Conservation (phyloP, 148 eudicot genomes). For the Amaranthus palmeri region DNA sequence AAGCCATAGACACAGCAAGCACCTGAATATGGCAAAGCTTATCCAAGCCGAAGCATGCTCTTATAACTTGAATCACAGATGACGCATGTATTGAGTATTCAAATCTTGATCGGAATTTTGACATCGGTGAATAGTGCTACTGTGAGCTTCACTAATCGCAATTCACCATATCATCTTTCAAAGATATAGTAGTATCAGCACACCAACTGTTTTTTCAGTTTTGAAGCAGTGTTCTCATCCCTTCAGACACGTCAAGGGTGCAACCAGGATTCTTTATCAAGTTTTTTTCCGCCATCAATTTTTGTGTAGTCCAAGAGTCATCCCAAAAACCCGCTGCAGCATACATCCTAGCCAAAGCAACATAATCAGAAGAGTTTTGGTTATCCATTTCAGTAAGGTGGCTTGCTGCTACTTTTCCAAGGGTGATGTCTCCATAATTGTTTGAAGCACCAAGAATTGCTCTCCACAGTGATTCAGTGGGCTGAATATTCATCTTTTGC, state of each 20-base stretch:
- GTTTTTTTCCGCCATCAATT: constrained; percentile 20
- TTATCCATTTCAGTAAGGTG: constrained; percentile 24
- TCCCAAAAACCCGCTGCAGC: constrained; percentile 34
- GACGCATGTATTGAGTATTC: not conserved
- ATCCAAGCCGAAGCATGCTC: not conserved
- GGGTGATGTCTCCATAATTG: constrained; percentile 26
- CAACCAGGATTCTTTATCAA: constrained; percentile 32
- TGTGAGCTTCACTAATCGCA: not conserved
- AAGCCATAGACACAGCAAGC: not conserved
- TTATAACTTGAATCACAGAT: constrained; percentile 2
- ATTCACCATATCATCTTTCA: not conserved
- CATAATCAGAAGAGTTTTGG: constrained; percentile 25
- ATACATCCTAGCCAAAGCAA: constrained; percentile 25
- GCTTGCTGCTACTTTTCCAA: constrained; percentile 27
- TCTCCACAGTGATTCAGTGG: constrained; percentile 26
- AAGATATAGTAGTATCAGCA: not conserved
- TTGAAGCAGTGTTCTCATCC: constrained; percentile 9
- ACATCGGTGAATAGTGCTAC: not conserved
- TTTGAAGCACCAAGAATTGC: constrained; percentile 38
- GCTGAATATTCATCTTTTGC: constrained; percentile 30
- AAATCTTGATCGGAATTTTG: not conserved
- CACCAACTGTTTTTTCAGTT: constrained; percentile 14
- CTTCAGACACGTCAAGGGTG: constrained; percentile 23
- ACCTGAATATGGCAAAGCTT: not conserved
- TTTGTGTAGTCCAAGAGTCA: constrained; percentile 19